Evolutionary conservation across 257 asterid genomes (phyloP).

Genomic region (Orobanche coerulescens): DNA sequence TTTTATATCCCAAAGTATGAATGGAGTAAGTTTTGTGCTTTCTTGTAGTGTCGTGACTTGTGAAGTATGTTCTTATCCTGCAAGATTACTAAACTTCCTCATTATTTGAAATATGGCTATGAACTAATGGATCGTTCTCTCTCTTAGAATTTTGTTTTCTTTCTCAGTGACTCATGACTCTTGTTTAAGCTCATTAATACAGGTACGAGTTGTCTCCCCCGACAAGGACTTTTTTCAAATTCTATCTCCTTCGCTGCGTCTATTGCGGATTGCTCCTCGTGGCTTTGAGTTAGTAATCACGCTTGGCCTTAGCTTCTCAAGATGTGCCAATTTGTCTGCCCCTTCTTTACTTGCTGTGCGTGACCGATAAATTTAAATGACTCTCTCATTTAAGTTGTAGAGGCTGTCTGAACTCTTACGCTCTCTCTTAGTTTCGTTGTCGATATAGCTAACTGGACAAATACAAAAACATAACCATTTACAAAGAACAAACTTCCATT

Average conservation of each 20-base stretch:
- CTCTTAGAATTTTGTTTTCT: conserved; percentile 10
- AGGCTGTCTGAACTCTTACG: not conserved
- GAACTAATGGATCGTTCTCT: conserved; percentile 9
- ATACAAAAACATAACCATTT: conserved; percentile 1
- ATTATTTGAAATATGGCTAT: conserved; percentile 12
- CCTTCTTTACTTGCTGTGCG: conserved; percentile 15
- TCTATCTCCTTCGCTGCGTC: conserved; percentile 91
- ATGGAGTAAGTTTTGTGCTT: not conserved
- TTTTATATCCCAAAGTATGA: not conserved
- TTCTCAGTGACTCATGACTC: conserved; percentile 15
- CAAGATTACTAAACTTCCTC: not conserved
- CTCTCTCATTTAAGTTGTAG: not conserved
- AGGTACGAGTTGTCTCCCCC: conserved; percentile 99
- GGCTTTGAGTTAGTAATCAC: conserved; percentile 74
- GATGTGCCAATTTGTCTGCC: conserved; percentile 16
- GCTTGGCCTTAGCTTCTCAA: conserved; percentile 15
- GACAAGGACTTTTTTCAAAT: conserved; percentile 98
- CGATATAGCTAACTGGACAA: not conserved
- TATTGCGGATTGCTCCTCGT: conserved; percentile 94
- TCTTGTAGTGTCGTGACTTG: not conserved
- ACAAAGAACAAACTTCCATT: not conserved
- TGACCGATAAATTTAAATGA: not conserved
- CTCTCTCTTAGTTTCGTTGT: not conserved
- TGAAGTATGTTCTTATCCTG: conserved; percentile 1
- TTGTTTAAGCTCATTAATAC: conserved; percentile 27